Conservation (phyloP, 805 yeast species). For the Pichia thaimueangensis region DNA sequence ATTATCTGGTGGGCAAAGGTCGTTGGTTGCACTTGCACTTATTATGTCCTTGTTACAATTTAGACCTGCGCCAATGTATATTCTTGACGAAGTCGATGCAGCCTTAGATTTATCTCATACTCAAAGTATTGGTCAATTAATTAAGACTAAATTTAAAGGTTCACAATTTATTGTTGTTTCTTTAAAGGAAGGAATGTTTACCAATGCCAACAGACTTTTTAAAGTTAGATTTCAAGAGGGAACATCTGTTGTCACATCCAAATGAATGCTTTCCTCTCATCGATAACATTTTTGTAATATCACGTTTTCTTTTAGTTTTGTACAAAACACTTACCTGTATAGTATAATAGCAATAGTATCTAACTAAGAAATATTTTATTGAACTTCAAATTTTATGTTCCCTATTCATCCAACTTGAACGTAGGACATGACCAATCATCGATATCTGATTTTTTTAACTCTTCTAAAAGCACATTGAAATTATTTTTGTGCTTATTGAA, state of each 20-base stretch:
- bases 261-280: no score
- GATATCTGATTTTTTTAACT: neutral
- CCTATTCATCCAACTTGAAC: neutral
- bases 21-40: conserved; percentile 85
- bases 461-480: neutral
- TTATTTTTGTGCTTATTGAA: no score
- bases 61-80: conserved; percentile 98
- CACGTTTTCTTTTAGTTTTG: neutral
- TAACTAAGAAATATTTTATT: neutral
- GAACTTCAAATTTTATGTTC: neutral
- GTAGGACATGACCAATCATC: conserved; percentile 2
- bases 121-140: conserved; percentile 93
- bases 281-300: neutral
- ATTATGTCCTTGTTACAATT: conserved; percentile 88
- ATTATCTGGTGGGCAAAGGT: conserved; percentile 94
- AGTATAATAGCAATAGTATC: neutral
- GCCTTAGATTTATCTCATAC: conserved; percentile 96
- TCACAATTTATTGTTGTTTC: conserved; percentile 96
- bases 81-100: conserved; percentile 96
- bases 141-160: conserved; percentile 90
- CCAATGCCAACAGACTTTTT: conserved; percentile 92
- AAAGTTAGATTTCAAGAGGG: conserved; percentile 95
- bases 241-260: conserved; percentile 80
- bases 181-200: conserved; percentile 95
- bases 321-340: neutral